Base-by-base conservation (phyloP, 345 rosid genomes). In the Aurinia saxatilis region DNA sequence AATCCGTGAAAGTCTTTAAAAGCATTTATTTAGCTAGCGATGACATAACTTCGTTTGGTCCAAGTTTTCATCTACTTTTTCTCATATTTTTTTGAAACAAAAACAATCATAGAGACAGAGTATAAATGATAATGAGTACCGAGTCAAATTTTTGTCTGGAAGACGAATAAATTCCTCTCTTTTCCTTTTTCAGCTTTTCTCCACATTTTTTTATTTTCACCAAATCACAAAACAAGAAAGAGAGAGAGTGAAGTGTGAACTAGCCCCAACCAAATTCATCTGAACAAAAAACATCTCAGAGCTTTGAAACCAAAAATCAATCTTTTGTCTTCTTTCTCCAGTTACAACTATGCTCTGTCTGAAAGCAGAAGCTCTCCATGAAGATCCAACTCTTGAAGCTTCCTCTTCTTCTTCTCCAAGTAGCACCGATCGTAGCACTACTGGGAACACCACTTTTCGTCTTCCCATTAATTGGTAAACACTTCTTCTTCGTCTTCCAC, bases 291-390 rank as follows among this genome's bases (percentile, higher is more conserved):
- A 35, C 54, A 25, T 66, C 57, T n/a, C n/a, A n/a, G n/a, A n/a
- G n/a, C n/a, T n/a, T n/a, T n/a, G n/a, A 47, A 38, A 57, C 27
- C 1, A 48, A 63, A 5, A 12, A 42, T 17, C 17, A n/a, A 41
- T 37, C 54, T 61, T 45, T 54, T 19, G 12, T 56, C 70, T 47
- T 34, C 60, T n/a, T 70, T 42, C 59, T 13, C 21, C 58, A 27
- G 6, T 5, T 47, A 33, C 41, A 50, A 67, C 62, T 10, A 84
- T 84, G 90, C 78, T 82, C 66, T 82, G 90, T 67, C 69, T 80
- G 48, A 80, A 79, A 73, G 67, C 85, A 0, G 87, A 71, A 75
- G 75, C 79, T 56, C 73, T 78, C 15, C 83, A 73, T 30, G 90
- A 82, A 42, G 79, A 68, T 12, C 76, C 42, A 23, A 68, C 69